A percentile compares a stretch with the other conserved stretches of the same genome.
These are phyloP conservation scores for Daldinia concentrica DNA, from an alignment of 495 filamentous ascomycete species.

Conservation along the genomic window DNA sequence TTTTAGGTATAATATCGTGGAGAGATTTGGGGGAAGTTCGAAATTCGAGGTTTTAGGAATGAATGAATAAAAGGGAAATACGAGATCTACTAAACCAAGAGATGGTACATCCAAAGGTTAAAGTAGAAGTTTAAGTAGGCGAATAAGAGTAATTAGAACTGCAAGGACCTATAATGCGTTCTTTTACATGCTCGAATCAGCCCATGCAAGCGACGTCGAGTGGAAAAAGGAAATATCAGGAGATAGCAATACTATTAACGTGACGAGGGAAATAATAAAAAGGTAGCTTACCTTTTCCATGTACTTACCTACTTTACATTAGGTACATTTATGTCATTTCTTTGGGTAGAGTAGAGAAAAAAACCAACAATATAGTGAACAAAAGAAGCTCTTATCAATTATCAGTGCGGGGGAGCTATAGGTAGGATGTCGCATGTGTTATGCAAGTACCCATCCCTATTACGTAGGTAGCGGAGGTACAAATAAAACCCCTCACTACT, in stretches of 20 bases:
- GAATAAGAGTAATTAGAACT: constrained; percentile 13
- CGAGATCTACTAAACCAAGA: background rate
- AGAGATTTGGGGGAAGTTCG: background rate
- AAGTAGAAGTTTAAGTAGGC: constrained; percentile 8
- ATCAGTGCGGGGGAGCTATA: constrained; percentile 38
- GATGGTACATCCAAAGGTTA: background rate
- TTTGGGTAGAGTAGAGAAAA: background rate
- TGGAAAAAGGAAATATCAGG: constrained; percentile 6
- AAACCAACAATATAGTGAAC: constrained; percentile 7
- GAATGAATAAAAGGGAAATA: constrained; percentile 1
- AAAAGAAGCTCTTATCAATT: constrained; percentile 43
- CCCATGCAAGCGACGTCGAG: constrained; percentile 17
- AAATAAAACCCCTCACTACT: constrained; percentile 39
- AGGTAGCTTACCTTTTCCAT: constrained; percentile 19
- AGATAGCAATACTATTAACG: constrained; percentile 17
- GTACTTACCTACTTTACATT: constrained; percentile 14
- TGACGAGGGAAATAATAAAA: constrained; percentile 22
- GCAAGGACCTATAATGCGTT: constrained; percentile 20
- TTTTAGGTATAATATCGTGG: constrained; percentile 1
- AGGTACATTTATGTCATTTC: constrained; percentile 20
- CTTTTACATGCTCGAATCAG: constrained; percentile 34
- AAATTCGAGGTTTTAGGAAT: background rate
- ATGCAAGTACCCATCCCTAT: constrained; percentile 5
- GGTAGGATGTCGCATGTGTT: background rate
- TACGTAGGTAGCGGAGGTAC: constrained; percentile 26